phyloP scores from a whole-genome alignment of 495 filamentous ascomycete genomes.

The Tuber microsphaerosporum region DNA sequence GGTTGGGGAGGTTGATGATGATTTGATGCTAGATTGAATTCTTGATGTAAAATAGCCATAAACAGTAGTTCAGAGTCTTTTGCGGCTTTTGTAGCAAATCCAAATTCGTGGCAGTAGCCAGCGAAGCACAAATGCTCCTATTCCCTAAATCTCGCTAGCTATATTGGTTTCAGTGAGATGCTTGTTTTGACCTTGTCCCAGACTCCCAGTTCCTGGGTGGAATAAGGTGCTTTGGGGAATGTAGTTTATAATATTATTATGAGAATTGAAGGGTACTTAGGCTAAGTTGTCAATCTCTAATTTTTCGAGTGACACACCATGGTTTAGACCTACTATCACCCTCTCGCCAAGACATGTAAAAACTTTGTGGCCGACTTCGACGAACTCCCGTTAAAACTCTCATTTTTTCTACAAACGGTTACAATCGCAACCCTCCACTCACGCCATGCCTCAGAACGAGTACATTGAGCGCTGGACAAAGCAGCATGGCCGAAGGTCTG shows the following conservation, averaged over 20 bases:
- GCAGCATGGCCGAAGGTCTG: slow-evolving; percentile 63
- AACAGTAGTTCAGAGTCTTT: background rate
- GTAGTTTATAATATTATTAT: too few species aligned
- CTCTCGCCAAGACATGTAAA: background rate
- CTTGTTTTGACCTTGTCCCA: background rate
- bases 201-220: too few species aligned
- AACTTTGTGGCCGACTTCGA: background rate
- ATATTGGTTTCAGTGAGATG: background rate
- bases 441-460: slow-evolving; percentile 37
- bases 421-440: background rate
- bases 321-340: background rate
- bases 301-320: background rate
- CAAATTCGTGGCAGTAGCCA: background rate
- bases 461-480: slow-evolving; percentile 83
- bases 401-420: background rate
- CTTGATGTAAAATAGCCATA: background rate
- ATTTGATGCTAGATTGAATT: slow-evolving; percentile 60
- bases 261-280: too few species aligned
- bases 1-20: slow-evolving; percentile 60
- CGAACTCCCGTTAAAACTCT: background rate
- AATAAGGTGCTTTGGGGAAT: too few species aligned
- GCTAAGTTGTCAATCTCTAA: background rate
- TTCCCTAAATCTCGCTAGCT: background rate
- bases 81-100: background rate
- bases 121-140: background rate